Base-by-base conservation (phyloP, 2,329 filamentous ascomycete species). In the Orbilia quercus region DNA sequence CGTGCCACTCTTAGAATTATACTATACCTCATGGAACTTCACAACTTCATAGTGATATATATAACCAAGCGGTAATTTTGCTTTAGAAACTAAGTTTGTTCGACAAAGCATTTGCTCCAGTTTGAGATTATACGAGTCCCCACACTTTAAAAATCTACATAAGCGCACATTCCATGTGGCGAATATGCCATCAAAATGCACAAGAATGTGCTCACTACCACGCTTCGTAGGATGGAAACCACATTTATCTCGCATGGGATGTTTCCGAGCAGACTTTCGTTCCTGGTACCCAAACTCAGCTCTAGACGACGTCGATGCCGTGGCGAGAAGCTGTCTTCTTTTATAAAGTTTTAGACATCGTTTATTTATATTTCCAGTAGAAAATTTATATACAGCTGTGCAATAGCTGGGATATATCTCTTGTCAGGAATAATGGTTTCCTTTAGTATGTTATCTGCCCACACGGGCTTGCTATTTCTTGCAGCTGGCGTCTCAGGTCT, bases 191-290 rank as follows among this genome's bases (percentile, higher is more conserved):
- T 28, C 28, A 9, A 58, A 59, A 69, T 16, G 4, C 23, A 40
- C 64, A 38, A 22, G 55, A 70, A 70, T 18, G 11, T 36, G 42
- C 65, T 69, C 64, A 58, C 4, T 31, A 67, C 54, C 63, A 67
- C 16, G 47, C 38, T 34, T 7, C 16, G 14, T n/a, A 53, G 44
- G 20, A 18, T 48, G 31, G 28, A 48, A 36, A 12, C 22, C 57
- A 9, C 44, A 48, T 60, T 60, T 48, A 18, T 22, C 44, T 50
- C 45, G 31, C 42, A 23, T 48, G 55, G 25, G 9, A 36, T 22
- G 9, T n/a, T n/a, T 2, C 14, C 7, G 23, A 23, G 16, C 4
- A 36, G 28, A 40, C 12, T 36, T n/a, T 36, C 16, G 34, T 12
- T 38, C 16, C 22, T 20, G 16, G 22, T 14, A n/a, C 18, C 5